These are phyloP conservation scores for Acer campestre DNA, from an alignment of 345 rosid genomes.

Conservation along the genomic window DNA sequence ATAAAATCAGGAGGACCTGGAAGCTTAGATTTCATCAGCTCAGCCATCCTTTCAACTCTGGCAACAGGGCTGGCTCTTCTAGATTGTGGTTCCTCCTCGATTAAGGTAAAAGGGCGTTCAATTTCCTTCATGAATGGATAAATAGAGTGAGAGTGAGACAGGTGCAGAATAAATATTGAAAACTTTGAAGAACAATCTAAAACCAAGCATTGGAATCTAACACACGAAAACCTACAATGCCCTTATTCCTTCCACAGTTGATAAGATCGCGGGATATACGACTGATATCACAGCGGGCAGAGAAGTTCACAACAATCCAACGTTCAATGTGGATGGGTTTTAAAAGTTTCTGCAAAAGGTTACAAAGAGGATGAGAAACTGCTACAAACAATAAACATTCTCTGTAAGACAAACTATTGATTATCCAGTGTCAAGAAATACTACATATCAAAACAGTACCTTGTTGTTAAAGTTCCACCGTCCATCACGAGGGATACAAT, in stretches of 20 bases:
- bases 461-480: constrained; percentile 91
- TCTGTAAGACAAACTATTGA: neutral
- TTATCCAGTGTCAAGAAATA: neutral
- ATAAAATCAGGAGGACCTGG: constrained; percentile 60
- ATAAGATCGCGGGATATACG: constrained; percentile 71
- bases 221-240: constrained; percentile 57
- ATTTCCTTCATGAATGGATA: constrained; percentile 45
- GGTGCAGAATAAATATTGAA: neutral
- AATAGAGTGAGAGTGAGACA: constrained; percentile 9
- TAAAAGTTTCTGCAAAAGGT: constrained; percentile 53
- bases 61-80: constrained; percentile 52
- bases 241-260: constrained; percentile 74
- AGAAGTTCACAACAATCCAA: constrained; percentile 91
- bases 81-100: constrained; percentile 70
- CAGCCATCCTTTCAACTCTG: constrained; percentile 84
- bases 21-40: constrained; percentile 55
- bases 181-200: neutral
- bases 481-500: constrained; percentile 68
- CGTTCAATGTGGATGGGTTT: constrained; percentile 45
- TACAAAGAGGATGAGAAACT: neutral
- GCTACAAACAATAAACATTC: neutral
- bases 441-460: constrained; percentile 39
- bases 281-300: constrained; percentile 82
- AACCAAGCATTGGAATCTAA: constrained; percentile 26
- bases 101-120: constrained; percentile 67